Base-by-base conservation (phyloP, 192 early-diverging fungal genomes). In the Coemansia sp. region DNA sequence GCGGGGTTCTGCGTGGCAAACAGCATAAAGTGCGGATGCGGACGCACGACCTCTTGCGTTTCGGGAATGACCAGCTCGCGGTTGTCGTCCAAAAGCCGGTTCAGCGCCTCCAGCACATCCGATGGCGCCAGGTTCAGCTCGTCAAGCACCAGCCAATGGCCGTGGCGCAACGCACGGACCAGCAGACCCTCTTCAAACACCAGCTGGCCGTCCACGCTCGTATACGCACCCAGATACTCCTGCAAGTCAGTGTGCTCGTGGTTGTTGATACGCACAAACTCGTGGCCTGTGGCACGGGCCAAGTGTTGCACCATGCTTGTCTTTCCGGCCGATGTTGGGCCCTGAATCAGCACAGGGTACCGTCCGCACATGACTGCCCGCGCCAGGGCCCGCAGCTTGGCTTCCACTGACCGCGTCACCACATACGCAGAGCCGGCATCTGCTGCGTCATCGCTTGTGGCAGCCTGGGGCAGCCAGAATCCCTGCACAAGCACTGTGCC, bases 1-100 rank as follows among this genome's bases (percentile, higher is more conserved):
- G 97, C 89, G 4, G 97, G 97, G 72, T 99, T 99, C 75, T 99
- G 97, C 19, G 97, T 99, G 22, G 97, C 97, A 84, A 99, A 99
- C 11, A 99, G 85, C 91, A 93, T 94, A 74, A 99, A 99, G 63
- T 93, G 85, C 44, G 90, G 90, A 60, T 99, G 96, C 34, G 97
- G 97, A 15, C 89, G 88, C 37, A 99, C 89, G 26, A 90, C 71
- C 80, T 96, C 91, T 59, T 95, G 93, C 5, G 95, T 99, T 78
- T 99, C 97, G 6, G 95, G 93, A 46, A 99, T 92, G 3, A 94
- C 83, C 38, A 99, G 83, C 80, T 99, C 97, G 44, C 97, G 84
- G 75, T 99, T 99, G 62, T 99, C 97, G 72, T 99, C 97, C 25
- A 99, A 73, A 51, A 99, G 79, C 17, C 97, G 87, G 80, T 99